A percentile compares a stretch with the other conserved stretches of the same genome.
These are phyloP conservation scores for Kazachstania taianensis DNA, from an alignment of 805 yeast genomes.

Conservation along the genomic window DNA sequence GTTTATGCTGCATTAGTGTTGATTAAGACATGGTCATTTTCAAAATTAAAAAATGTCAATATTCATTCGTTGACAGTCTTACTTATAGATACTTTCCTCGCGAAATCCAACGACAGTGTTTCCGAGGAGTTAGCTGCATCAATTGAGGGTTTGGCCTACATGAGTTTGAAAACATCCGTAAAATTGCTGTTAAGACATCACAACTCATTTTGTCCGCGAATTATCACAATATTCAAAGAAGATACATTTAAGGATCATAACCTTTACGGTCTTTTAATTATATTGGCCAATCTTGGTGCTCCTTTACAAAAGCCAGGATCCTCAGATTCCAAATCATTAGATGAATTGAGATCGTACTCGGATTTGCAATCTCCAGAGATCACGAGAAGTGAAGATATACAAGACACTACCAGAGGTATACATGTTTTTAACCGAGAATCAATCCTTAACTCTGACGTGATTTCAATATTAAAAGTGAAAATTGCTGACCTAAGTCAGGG, in stretches of 20 bases:
- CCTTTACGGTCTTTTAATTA: slow-evolving; percentile 28
- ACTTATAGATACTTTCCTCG: slow-evolving; percentile 13
- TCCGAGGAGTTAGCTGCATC: slow-evolving; percentile 6
- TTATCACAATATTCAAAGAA: slow-evolving; percentile 19
- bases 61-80: slow-evolving; percentile 29
- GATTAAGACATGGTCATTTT: slow-evolving; percentile 49
- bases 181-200: slow-evolving; percentile 32
- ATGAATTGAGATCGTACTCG: slow-evolving; percentile 26
- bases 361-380: slow-evolving; percentile 19
- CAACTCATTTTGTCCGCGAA: slow-evolving; percentile 25
- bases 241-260: slow-evolving; percentile 9
- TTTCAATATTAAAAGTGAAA: slow-evolving; percentile 14
- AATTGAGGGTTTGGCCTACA: slow-evolving; percentile 42
- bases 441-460: slow-evolving; percentile 14
- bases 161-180: slow-evolving; percentile 35
- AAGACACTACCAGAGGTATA: slow-evolving; percentile 12
- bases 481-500: slow-evolving; percentile 13
- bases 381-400: slow-evolving; percentile 8
- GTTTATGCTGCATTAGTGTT: slow-evolving; percentile 36
- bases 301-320: slow-evolving; percentile 13
- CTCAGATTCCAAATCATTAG: slow-evolving; percentile 15
- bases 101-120: background rate
- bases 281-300: slow-evolving; percentile 27
- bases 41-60: slow-evolving; percentile 28
- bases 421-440: slow-evolving; percentile 13